A percentile compares a stretch with the other conserved stretches of the same genome.
Evolutionary conservation across 495 filamentous ascomycete genomes (phyloP).

Genomic region (Penicillium mononematosum): DNA sequence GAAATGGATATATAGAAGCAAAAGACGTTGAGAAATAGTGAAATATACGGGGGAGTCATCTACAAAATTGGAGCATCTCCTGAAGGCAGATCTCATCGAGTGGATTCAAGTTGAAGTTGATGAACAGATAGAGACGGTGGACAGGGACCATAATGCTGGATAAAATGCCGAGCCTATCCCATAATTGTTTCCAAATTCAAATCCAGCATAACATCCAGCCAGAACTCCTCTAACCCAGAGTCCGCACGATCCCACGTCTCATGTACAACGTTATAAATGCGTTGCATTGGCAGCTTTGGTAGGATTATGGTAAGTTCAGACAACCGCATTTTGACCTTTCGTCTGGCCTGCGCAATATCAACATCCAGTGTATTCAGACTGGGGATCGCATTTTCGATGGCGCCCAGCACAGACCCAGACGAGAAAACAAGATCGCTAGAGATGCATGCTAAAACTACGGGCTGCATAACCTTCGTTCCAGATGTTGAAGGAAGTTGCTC

Average conservation of each 20-base stretch:
- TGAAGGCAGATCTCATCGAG: background rate
- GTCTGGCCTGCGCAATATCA: slow-evolving; percentile 29
- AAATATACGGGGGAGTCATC: background rate
- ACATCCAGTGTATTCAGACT: slow-evolving; percentile 26
- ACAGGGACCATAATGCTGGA: background rate
- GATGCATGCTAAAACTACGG: slow-evolving; percentile 24
- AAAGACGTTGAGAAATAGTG: too few relatives aligned
- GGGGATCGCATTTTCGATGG: slow-evolving; percentile 21
- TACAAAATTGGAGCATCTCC: background rate
- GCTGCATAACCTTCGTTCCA: slow-evolving; percentile 28
- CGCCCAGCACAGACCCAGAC: slow-evolving; percentile 21
- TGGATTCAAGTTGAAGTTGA: background rate
- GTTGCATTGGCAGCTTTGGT: slow-evolving; percentile 29
- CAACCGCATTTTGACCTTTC: slow-evolving; percentile 25
- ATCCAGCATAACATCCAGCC: slow-evolving; percentile 30
- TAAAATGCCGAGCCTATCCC: slow-evolving; percentile 10
- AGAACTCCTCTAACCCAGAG: slow-evolving; percentile 20
- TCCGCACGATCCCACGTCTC: slow-evolving; percentile 28
- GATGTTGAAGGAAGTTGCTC: slow-evolving; percentile 26
- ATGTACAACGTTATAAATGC: slow-evolving; percentile 22
- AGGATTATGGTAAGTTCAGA: slow-evolving; percentile 26
- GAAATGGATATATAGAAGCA: background rate
- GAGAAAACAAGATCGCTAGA: slow-evolving; percentile 31
- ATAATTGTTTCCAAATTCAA: slow-evolving; percentile 29
- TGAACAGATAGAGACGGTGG: background rate